A percentile compares a stretch with the other conserved stretches of the same genome.
These are phyloP conservation scores for Mesembryanthemum crystallinum DNA, from an alignment of 148 eudicot genomes.

Conservation along the genomic window DNA sequence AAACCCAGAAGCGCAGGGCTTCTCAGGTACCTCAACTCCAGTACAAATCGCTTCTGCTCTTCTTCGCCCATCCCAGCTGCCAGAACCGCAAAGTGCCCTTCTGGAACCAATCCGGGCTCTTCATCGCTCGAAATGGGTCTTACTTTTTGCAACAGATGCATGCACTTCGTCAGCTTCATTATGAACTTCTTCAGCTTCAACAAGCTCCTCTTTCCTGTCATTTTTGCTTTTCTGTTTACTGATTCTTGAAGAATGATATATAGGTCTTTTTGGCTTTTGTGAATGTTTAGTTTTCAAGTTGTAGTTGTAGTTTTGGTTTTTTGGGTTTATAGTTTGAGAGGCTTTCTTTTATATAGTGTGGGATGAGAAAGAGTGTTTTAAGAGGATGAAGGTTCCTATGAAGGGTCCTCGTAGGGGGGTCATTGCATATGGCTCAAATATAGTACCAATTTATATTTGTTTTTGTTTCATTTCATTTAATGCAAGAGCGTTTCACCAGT, in stretches of 20 bases:
- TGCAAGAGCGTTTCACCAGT: background rate
- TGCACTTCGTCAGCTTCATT: background rate
- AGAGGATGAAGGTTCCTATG: background rate
- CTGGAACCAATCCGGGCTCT: slow-evolving; percentile 6
- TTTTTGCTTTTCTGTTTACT: background rate
- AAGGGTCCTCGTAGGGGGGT: background rate
- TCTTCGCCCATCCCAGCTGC: slow-evolving; percentile 20
- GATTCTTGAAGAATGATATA: background rate
- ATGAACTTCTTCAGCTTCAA: slow-evolving; percentile 5
- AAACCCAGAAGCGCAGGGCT: slow-evolving; percentile 40
- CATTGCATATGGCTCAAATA: background rate
- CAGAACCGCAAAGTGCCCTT: slow-evolving; percentile 40
- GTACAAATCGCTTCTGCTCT: slow-evolving; percentile 32
- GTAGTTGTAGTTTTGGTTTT: background rate
- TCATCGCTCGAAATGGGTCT: slow-evolving; percentile 20
- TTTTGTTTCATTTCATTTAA: no score
- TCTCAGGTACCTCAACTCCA: slow-evolving; percentile 32
- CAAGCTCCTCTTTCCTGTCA: slow-evolving; percentile 1
- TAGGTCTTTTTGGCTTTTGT: background rate
- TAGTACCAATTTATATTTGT: no score
- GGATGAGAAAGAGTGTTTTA: background rate
- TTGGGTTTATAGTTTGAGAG: slow-evolving; percentile 5
- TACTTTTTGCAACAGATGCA: background rate
- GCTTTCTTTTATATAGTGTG: background rate
- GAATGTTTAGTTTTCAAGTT: background rate